Percentiles rank a stretch among this genome's conserved stretches.
These are phyloP conservation scores for Hippophae rhamnoides DNA, from an alignment of 306 rosid species.

Conservation along the genomic window DNA sequence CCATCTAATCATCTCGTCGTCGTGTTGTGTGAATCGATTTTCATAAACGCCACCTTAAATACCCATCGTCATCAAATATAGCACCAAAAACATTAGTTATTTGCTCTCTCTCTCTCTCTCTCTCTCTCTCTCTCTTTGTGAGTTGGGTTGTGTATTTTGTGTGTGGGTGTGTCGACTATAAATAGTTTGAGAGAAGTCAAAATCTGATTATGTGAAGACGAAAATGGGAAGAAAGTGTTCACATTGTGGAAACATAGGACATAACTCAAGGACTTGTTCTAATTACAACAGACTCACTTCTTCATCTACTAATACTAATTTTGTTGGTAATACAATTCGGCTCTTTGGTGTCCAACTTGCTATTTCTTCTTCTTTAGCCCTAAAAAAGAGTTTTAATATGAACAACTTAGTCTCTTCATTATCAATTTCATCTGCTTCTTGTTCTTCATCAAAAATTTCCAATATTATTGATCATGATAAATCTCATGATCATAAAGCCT, in stretches of 20 bases:
- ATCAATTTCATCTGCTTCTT: conserved; percentile 37
- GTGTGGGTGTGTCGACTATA: neutral
- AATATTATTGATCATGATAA: conserved; percentile 14
- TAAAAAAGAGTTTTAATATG: conserved; percentile 75
- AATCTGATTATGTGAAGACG: conserved; percentile 1
- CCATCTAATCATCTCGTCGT: too few relatives aligned
- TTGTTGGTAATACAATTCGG: conserved; percentile 34
- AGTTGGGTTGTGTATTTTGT: neutral
- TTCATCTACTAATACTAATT: neutral
- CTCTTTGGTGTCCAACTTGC: conserved; percentile 85
- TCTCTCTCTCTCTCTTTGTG: conserved; percentile 16
- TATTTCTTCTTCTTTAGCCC: conserved; percentile 3
- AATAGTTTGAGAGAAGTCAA: conserved; percentile 1
- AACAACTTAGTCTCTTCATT: conserved; percentile 40
- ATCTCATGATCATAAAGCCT: conserved; percentile 14
- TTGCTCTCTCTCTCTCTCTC: conserved; percentile 15
- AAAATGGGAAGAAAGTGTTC: conserved; percentile 95
- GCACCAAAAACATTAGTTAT: too few relatives aligned
- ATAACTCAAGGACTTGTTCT: conserved; percentile 86
- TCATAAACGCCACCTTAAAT: too few relatives aligned
- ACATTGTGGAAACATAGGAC: conserved; percentile 88
- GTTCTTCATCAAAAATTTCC: conserved; percentile 24
- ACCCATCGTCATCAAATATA: conserved; percentile 24
- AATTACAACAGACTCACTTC: conserved; percentile 24
- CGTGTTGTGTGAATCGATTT: too few relatives aligned